These are phyloP conservation scores for Podila minutissima DNA, from an alignment of 192 early-diverging fungal genomes.

Conservation along the genomic window DNA sequence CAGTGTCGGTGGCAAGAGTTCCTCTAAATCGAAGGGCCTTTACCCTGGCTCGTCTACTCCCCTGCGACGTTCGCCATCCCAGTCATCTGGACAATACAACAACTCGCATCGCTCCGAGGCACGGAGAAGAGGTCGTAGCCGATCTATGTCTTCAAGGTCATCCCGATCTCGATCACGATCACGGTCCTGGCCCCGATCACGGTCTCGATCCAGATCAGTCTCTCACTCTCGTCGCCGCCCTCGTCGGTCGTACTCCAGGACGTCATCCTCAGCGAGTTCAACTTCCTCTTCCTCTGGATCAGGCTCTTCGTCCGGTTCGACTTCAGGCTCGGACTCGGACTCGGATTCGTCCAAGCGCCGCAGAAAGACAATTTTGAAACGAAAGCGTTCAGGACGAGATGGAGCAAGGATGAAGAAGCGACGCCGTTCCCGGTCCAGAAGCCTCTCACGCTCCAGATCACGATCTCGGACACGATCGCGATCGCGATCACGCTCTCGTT, in stretches of 20 bases:
- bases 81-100: neutral
- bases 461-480: neutral
- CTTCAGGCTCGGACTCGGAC: slow-evolving; percentile 16
- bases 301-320: slow-evolving; percentile 11
- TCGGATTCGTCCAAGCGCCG: slow-evolving; percentile 5
- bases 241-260: slow-evolving; percentile 8
- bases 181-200: neutral
- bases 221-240: slow-evolving; percentile 1
- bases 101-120: slow-evolving; percentile 4
- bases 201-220: slow-evolving; percentile 7
- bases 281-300: neutral
- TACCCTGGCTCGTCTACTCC: slow-evolving; percentile 1
- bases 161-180: slow-evolving; percentile 11
- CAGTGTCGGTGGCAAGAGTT: slow-evolving; percentile 16
- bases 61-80: neutral
- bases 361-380: neutral
- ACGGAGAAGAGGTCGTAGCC: slow-evolving; percentile 4
- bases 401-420: neutral
- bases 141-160: slow-evolving; percentile 10
- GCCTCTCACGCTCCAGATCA: slow-evolving; percentile 2
- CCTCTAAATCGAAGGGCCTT: neutral
- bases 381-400: neutral
- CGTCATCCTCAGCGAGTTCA: slow-evolving; percentile 7
- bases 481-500: slow-evolving; percentile 1
- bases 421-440: neutral